A percentile compares a stretch with the other conserved stretches of the same genome.
phyloP scores from a whole-genome alignment of 164 flowering plant species.

The Stephania cephalantha region DNA sequence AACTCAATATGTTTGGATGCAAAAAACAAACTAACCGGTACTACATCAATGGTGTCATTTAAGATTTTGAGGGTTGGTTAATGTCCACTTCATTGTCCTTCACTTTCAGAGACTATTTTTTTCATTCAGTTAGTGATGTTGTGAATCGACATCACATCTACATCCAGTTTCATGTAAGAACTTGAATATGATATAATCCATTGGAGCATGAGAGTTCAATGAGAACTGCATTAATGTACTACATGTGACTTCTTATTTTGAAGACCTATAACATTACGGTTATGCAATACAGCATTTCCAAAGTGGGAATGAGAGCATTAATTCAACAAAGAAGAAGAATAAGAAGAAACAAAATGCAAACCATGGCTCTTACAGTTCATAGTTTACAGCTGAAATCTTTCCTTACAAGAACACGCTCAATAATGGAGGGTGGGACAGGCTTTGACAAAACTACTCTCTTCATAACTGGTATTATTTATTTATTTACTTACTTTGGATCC shows the following conservation, averaged over 20 bases:
- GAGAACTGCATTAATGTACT: not conserved
- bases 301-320: not conserved
- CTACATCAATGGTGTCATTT: not conserved
- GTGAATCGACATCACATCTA: not conserved
- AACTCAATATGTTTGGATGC: not conserved
- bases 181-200: not conserved
- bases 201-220: not conserved
- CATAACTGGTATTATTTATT: too few species aligned
- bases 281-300: not conserved
- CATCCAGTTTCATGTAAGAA: not conserved
- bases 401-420: not conserved
- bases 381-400: not conserved
- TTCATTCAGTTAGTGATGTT: not conserved
- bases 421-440: too few species aligned
- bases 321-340: not conserved
- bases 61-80: not conserved
- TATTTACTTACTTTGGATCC: too few species aligned
- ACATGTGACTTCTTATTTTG: not conserved
- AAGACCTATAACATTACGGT: not conserved
- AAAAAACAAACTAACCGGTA: not conserved
- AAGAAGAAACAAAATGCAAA: too few species aligned
- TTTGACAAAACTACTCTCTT: too few species aligned
- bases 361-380: not conserved
- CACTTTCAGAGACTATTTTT: not conserved
- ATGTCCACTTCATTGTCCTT: not conserved